Percentiles rank a stretch among this genome's conserved stretches.
Evolutionary conservation across 2,329 filamentous ascomycete genomes (phyloP).

Genomic region (Trichoderma gracile): DNA sequence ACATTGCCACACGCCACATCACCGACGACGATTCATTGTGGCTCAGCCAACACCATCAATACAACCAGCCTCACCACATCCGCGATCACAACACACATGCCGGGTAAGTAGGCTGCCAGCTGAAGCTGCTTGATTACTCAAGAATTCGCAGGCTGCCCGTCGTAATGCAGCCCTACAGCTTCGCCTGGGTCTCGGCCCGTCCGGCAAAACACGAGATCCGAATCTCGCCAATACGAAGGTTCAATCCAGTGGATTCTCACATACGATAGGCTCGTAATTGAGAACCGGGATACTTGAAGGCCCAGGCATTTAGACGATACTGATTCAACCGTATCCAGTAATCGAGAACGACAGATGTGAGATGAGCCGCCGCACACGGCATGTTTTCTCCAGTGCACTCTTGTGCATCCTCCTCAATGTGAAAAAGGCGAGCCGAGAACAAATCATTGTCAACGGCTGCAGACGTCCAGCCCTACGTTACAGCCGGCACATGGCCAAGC

Average conservation of each 20-base stretch:
- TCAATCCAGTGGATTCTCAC: neutral
- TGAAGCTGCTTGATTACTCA: neutral
- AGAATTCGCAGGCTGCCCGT: neutral
- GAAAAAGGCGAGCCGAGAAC: slow-evolving; percentile 3
- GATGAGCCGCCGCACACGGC: too few species aligned
- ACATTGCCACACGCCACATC: neutral
- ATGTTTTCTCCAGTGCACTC: neutral
- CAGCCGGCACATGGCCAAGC: slow-evolving; percentile 5
- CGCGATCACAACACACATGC: too few species aligned
- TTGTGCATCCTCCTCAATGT: neutral
- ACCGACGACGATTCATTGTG: neutral
- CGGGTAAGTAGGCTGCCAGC: neutral
- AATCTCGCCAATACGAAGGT: slow-evolving; percentile 2
- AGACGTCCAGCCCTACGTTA: slow-evolving; percentile 4
- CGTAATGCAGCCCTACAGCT: slow-evolving; percentile 6
- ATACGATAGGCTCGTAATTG: neutral
- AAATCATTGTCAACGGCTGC: neutral
- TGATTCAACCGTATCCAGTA: neutral
- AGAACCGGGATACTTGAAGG: neutral
- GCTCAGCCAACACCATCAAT: neutral
- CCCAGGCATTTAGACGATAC: neutral
- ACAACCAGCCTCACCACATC: too few species aligned
- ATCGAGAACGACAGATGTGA: neutral
- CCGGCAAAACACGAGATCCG: slow-evolving; percentile 3
- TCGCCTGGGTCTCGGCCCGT: slow-evolving; percentile 8